phyloP scores from a whole-genome alignment of 352 stramenopile species.

The Poterioochromonas sp. region DNA sequence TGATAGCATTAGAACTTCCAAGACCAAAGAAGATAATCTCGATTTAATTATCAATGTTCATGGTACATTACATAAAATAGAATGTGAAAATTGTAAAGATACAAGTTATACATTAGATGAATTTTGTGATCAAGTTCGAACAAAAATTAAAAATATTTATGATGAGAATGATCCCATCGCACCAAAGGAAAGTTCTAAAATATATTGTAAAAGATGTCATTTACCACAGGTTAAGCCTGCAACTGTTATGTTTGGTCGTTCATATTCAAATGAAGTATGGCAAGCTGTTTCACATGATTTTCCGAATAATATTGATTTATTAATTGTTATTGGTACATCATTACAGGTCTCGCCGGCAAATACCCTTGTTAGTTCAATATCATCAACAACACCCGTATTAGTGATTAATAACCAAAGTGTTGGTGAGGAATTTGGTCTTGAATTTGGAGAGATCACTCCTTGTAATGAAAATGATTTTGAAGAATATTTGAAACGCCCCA shows the following conservation, averaged over 20 bases:
- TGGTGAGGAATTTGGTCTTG: constrained; percentile 48
- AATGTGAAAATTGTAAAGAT: not conserved
- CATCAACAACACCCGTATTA: constrained; percentile 46
- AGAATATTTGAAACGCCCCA: too few relatives aligned
- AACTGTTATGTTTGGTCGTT: constrained; percentile 57
- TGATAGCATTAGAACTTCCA: not conserved
- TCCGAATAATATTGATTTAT: constrained; percentile 47
- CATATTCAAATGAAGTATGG: constrained; percentile 53
- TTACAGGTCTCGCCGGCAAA: constrained; percentile 54
- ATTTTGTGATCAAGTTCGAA: constrained; percentile 50
- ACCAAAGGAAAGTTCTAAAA: constrained; percentile 48
- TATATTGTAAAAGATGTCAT: constrained; percentile 51
- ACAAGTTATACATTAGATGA: constrained; percentile 40
- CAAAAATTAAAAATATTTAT: constrained; percentile 59
- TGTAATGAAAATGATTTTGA: too few relatives aligned
- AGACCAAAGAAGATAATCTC: not conserved
- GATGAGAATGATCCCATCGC: constrained; percentile 46
- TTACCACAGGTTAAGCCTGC: constrained; percentile 54
- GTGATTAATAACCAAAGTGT: constrained; percentile 55
- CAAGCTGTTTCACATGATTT: constrained; percentile 50
- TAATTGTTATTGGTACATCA: constrained; percentile 56
- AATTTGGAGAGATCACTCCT: constrained; percentile 37
- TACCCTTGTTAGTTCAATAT: constrained; percentile 50
- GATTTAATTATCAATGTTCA: constrained; percentile 5
- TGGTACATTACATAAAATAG: not conserved